Evolutionary conservation across 106 monocot genomes (phyloP).

Genomic region (Vanilla planifolia): DNA sequence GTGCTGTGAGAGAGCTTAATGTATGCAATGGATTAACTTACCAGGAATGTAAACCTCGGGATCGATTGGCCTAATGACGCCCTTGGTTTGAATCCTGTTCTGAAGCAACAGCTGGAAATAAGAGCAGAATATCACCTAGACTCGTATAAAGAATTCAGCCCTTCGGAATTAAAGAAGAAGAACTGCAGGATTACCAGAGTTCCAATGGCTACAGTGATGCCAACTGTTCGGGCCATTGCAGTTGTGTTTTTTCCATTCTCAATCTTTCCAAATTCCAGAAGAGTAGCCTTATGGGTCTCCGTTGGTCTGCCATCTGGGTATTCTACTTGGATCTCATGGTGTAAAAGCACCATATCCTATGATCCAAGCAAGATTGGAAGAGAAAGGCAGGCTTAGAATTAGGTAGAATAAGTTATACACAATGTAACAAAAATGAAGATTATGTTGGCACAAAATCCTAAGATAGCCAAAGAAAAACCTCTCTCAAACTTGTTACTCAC

Average conservation of each 20-base stretch:
- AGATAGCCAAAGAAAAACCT: no score
- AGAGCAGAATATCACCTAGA: not conserved
- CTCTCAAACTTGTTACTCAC: no score
- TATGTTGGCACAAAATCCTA: no score
- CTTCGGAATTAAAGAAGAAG: not conserved
- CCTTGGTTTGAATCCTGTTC: conserved; percentile 57
- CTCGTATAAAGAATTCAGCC: not conserved
- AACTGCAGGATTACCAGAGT: conserved; percentile 45
- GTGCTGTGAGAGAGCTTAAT: not conserved
- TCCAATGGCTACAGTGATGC: conserved; percentile 88
- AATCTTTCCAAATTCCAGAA: conserved; percentile 71
- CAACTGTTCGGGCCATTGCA: conserved; percentile 93
- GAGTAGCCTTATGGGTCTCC: conserved; percentile 68
- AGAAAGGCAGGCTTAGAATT: not conserved
- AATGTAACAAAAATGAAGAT: not conserved
- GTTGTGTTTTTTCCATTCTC: conserved; percentile 62
- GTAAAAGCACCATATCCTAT: conserved; percentile 94
- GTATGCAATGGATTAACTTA: conserved; percentile 13
- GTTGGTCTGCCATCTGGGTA: conserved; percentile 48
- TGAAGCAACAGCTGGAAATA: conserved; percentile 63
- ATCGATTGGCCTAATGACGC: conserved; percentile 73
- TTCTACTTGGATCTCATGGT: conserved; percentile 87
- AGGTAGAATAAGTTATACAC: not conserved
- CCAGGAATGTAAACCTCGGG: conserved; percentile 88
- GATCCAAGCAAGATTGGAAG: not conserved